Evolutionary conservation across 1,139 yeast genomes (phyloP), one percentile per base, ranked within the genome.

Genomic region (Chernovozyma sophiae-reginae): DNA sequence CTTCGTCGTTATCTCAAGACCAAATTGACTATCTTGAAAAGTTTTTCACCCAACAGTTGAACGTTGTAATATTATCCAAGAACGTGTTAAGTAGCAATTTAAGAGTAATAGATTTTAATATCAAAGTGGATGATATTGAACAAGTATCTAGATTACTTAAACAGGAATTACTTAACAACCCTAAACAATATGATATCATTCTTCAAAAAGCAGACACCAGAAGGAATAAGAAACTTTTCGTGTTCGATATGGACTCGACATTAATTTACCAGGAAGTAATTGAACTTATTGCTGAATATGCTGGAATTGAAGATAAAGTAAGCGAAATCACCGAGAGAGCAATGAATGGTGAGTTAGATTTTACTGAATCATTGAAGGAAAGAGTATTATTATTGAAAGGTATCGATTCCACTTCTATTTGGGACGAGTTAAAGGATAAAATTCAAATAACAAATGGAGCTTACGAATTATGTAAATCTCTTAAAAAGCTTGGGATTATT

Each of bases 221-320:
- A 49, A 62, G 67, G 46, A 44, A 60, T 36, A 85, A 83, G 53
- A 75, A 77, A 48, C 68, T 92, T 34, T 81, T 86, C 44, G 86
- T 94, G 16, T 94, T 94, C 53, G 98, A 94, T 53, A 94, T 94
- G 98, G 99, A 94, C 64, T 90, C 97, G 1, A 94, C 98, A 0
- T 67, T 94, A 55, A 94, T 94, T 48, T 82, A 86, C 58, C 97
- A 94, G 61, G 99, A 94, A 61, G 97, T 92, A 33, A 92, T 92
- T 48, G 99, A 94, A 56, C 65, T 92, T 55, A 90, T 94, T 47
- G 98, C 98, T 3, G 87, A 60, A 8, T 60, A 61, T 39, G 66
- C 67, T 11, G 48, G 58, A 33, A 61, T 62, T 27, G 64, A 60
- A 43, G 56, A 56, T 30, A 52, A 56, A 39, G 65, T 62, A 2